These are phyloP conservation scores for Melaleuca quinquenervia DNA, from an alignment of 345 rosid species.

Conservation along the genomic window DNA sequence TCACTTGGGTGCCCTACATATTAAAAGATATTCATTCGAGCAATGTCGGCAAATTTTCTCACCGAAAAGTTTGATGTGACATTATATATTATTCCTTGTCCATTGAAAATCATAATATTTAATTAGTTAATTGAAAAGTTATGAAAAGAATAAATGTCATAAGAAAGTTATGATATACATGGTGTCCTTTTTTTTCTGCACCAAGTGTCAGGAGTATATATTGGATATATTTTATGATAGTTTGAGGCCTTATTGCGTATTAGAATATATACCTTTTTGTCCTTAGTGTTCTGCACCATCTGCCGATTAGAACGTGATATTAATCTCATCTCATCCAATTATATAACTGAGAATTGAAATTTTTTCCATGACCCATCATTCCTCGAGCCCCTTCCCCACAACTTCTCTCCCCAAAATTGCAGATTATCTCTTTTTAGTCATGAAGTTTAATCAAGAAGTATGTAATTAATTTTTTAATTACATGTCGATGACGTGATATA, in stretches of 20 bases:
- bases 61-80: rapidly evolving
- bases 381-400: too few relatives aligned
- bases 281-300: neutral
- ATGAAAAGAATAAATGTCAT: neutral
- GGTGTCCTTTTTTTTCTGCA: neutral
- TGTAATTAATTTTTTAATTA: neutral
- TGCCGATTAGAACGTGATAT: neutral
- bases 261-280: neutral
- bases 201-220: neutral
- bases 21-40: neutral
- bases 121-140: neutral
- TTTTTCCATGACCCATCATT: neutral
- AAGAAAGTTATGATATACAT: rapidly evolving
- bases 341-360: neutral
- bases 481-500: neutral
- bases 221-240: neutral
- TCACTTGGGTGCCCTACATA: neutral
- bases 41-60: neutral
- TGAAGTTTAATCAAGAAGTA: neutral
- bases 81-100: too few relatives aligned
- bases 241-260: neutral
- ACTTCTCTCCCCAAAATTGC: neutral
- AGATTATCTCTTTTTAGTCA: neutral
- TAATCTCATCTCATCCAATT: neutral
- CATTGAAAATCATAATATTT: neutral